These are phyloP conservation scores for Solanum sejunctum DNA, from an alignment of 257 asterid genomes.

Conservation along the genomic window DNA sequence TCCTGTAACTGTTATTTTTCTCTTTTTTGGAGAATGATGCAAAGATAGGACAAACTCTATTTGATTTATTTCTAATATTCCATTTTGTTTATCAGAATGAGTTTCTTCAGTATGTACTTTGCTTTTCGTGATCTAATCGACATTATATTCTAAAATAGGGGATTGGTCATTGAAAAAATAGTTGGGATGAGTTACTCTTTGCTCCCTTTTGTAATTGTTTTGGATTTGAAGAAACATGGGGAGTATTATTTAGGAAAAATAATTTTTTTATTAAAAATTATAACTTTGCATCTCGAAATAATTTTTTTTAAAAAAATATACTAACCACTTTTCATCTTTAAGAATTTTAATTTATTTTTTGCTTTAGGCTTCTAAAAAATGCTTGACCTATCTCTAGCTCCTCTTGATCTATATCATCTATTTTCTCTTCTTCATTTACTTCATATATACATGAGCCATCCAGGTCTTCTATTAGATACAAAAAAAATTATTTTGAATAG, in stretches of 20 bases:
- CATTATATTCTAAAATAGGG: background rate
- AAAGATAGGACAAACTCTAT: too few species aligned
- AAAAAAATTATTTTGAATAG: too few species aligned
- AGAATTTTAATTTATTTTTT: too few species aligned
- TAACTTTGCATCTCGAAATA: background rate
- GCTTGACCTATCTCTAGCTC: background rate
- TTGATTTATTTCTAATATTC: background rate
- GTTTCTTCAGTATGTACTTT: background rate
- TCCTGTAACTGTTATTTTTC: background rate
- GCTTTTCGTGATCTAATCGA: background rate
- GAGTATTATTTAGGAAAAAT: background rate
- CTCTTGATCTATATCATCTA: background rate
- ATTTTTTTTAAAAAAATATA: too few species aligned
- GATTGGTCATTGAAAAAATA: background rate
- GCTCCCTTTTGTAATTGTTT: background rate
- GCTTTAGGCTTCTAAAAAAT: too few species aligned
- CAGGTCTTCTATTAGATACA: background rate
- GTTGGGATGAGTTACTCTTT: background rate
- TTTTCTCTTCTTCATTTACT: background rate
- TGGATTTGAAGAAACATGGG: background rate
- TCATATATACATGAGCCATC: background rate
- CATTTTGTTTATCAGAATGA: background rate
- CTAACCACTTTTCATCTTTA: too few species aligned
- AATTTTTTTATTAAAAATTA: too few species aligned
- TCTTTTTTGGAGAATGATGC: background rate